A percentile compares a stretch with the other conserved stretches of the same genome.
These are phyloP conservation scores for Lasiodiplodia sp. DNA, from an alignment of 2,329 filamentous ascomycete genomes.

Conservation along the genomic window DNA sequence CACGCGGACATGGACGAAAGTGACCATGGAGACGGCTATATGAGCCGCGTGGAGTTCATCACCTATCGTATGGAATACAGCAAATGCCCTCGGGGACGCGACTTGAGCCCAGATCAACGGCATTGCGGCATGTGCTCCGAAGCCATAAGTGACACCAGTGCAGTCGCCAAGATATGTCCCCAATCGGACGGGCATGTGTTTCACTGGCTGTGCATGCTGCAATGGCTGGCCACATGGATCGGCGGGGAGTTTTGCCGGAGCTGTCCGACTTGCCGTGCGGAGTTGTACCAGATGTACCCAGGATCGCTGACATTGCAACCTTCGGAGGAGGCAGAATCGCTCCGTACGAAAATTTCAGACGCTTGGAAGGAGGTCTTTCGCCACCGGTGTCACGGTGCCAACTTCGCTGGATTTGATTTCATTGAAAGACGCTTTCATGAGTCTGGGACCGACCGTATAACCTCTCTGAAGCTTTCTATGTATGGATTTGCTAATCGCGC, in stretches of 20 bases:
- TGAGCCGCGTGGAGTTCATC: not conserved
- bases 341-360: too few relatives aligned
- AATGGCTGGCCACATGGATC: not conserved
- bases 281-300: not conserved
- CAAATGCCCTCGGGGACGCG: not conserved
- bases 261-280: not conserved
- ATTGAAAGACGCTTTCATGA: too few relatives aligned
- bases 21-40: too few relatives aligned
- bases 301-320: too few relatives aligned
- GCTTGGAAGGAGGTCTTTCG: too few relatives aligned
- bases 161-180: not conserved
- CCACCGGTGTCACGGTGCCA: too few relatives aligned
- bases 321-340: too few relatives aligned
- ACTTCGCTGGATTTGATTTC: too few relatives aligned
- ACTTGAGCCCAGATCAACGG: not conserved
- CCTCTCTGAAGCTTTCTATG: too few relatives aligned
- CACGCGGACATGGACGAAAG: too few relatives aligned
- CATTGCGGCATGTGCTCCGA: not conserved
- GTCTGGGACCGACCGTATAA: too few relatives aligned
- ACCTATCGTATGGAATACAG: not conserved
- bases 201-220: not conserved
- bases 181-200: not conserved
- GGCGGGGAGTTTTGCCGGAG: not conserved
- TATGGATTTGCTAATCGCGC: too few relatives aligned
- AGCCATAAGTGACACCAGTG: not conserved